These are phyloP conservation scores for Fennellomyces sp. DNA, from an alignment of 371 early-diverging fungal species.

Conservation along the genomic window DNA sequence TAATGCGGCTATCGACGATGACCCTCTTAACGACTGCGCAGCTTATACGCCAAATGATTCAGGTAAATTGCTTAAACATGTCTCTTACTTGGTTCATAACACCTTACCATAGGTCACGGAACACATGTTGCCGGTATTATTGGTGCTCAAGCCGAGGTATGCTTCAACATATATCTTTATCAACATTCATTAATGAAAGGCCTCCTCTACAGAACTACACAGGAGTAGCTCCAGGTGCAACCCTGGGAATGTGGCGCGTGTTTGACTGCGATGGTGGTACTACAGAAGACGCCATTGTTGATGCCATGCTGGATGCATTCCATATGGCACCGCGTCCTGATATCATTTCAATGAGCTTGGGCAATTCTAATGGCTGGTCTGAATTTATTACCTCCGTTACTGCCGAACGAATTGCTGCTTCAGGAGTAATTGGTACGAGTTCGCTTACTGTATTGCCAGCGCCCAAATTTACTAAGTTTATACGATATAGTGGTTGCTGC, in stretches of 20 bases:
- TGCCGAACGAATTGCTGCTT: slow-evolving; percentile 27
- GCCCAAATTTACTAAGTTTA: not conserved
- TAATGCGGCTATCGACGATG: slow-evolving; percentile 21
- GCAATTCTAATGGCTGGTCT: slow-evolving; percentile 31
- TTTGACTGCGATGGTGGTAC: slow-evolving; percentile 65
- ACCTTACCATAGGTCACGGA: slow-evolving; percentile 50
- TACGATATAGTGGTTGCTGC: slow-evolving; percentile 45
- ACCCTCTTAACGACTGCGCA: slow-evolving; percentile 48
- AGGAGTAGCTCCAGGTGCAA: slow-evolving; percentile 62
- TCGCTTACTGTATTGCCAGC: not conserved
- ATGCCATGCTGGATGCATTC: slow-evolving; percentile 37
- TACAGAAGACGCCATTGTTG: slow-evolving; percentile 54
- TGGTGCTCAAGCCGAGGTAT: slow-evolving; percentile 50
- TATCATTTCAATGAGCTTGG: slow-evolving; percentile 23
- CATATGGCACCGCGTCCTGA: slow-evolving; percentile 16
- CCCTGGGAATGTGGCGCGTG: slow-evolving; percentile 53
- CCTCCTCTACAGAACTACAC: slow-evolving; percentile 17
- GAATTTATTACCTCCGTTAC: slow-evolving; percentile 34
- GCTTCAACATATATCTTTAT: not conserved
- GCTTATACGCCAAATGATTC: slow-evolving; percentile 20
- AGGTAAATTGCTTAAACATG: slow-evolving; percentile 8
- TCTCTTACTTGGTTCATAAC: not conserved
- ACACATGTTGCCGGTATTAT: slow-evolving; percentile 75
- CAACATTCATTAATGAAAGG: not conserved
- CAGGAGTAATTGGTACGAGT: slow-evolving; percentile 24